Evolutionary conservation across 2,329 filamentous ascomycete genomes (phyloP), one percentile per base, ranked within the genome.

Genomic region (Colletotrichum caudatum): DNA sequence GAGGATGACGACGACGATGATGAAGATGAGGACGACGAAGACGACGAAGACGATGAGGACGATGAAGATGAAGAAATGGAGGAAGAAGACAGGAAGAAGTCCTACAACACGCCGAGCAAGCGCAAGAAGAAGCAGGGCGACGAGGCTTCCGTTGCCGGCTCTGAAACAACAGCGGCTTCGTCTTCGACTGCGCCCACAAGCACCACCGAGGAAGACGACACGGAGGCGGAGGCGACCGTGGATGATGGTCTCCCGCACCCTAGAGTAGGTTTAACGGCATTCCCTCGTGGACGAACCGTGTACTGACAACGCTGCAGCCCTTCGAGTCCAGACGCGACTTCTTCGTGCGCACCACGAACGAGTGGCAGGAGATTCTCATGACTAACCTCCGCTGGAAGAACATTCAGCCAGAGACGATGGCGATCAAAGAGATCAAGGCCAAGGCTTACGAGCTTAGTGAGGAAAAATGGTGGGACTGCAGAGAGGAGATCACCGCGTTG

Each of bases 381-480:
- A 92, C 92, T 1, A 91, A 88, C 74, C 83, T 96, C 70, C 89
- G 91, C 73, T 91, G 89, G 84, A 91, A 91, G 80, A 89, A 89
- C 44, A 84, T 90, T 56, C 88, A 90, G 74, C 88, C 89, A 3
- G 92, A 93, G 80, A 87, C 90, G 51, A 87, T 94, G 74, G 86
- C 90, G 0, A 85, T 97, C 78, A 99, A 99, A 85, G 96, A 98
- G 84, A 91, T 98, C 77, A 94, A 97, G 81, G 92, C 95, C 77
- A 91, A 90, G 79, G 96, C 94, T 1, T 99, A 98, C 80, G 92
- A 94, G 78, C 87, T 94, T 74, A 95, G 95, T 51, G 96, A 99
- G 82, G 93, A 95, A 83, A 97, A 97, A 81, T 99, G 96, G 96
- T 99, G 96, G 96, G 96, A 98, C 85, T 94, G 92, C 79, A 89